A percentile compares a stretch with the other conserved stretches of the same genome.
phyloP scores from a whole-genome alignment of 139 green algal genomes.

The Eudorina sp. region DNA sequence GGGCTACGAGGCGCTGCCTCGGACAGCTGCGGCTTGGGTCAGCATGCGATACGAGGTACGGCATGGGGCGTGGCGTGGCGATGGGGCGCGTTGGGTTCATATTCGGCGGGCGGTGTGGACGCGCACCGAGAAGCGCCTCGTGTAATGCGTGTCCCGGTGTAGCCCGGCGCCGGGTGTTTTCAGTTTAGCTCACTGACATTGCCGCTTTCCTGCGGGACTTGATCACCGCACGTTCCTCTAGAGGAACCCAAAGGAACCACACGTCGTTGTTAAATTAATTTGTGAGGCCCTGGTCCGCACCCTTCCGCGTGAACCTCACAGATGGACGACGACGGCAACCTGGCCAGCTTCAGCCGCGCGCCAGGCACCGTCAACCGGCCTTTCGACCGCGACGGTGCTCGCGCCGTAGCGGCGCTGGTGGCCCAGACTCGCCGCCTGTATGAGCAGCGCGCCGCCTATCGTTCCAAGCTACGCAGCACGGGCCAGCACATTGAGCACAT shows the following conservation, averaged over 20 bases:
- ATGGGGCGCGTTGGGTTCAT: too few species aligned
- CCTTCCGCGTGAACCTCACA: neutral
- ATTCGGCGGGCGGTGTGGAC: too few species aligned
- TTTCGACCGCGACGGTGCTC: slow-evolving; percentile 54
- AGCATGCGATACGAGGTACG: slow-evolving; percentile 46
- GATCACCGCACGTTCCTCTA: too few species aligned
- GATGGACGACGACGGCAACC: slow-evolving; percentile 57
- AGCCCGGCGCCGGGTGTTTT: too few species aligned
- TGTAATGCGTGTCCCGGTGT: too few species aligned
- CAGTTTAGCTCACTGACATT: too few species aligned
- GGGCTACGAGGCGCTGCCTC: slow-evolving; percentile 45
- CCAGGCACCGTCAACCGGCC: slow-evolving; percentile 28
- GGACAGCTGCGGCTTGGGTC: slow-evolving; percentile 44
- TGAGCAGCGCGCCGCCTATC: slow-evolving; percentile 41
- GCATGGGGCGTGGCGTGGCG: neutral
- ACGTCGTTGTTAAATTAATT: too few species aligned
- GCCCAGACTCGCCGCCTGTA: slow-evolving; percentile 43
- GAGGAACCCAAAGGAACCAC: too few species aligned
- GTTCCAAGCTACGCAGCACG: slow-evolving; percentile 38
- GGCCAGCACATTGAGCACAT: slow-evolving; percentile 51
- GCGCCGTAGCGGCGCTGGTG: slow-evolving; percentile 51
- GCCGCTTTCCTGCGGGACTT: too few species aligned
- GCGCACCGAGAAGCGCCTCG: too few species aligned
- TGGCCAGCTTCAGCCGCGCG: slow-evolving; percentile 48
- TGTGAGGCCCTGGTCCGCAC: too few species aligned